Percentiles rank a stretch among this genome's conserved stretches.
phyloP scores from a whole-genome alignment of 805 yeast species.

The Yarrowia sp. region DNA sequence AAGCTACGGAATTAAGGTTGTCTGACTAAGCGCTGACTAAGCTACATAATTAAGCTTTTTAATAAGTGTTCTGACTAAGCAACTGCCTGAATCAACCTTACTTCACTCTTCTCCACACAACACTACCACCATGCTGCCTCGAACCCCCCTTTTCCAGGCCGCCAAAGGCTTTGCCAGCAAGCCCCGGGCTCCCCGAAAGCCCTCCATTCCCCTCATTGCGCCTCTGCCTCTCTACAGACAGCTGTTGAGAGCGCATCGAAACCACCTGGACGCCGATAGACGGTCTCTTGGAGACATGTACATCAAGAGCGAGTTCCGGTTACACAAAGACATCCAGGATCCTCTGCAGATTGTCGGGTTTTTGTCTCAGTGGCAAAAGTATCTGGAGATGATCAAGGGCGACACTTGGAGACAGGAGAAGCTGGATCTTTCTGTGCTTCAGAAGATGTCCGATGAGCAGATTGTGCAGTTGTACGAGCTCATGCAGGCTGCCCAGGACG shows the following conservation, averaged over 20 bases:
- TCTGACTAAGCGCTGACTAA: too few species aligned
- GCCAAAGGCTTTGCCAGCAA: constrained; percentile 22
- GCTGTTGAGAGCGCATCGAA: constrained; percentile 81
- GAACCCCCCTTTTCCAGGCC: constrained; percentile 4
- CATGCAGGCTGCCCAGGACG: constrained; percentile 54
- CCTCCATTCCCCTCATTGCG: constrained; percentile 60
- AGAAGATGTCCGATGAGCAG: constrained; percentile 90
- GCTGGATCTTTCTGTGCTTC: constrained; percentile 69
- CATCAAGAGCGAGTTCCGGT: constrained; percentile 86
- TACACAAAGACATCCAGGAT: constrained; percentile 81
- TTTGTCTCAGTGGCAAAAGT: constrained; percentile 85
- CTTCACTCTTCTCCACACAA: neutral
- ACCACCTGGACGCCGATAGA: constrained; percentile 66
- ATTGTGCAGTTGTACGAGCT: constrained; percentile 64
- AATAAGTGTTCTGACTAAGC: too few species aligned
- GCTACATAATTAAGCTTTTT: too few species aligned
- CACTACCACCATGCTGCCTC: constrained; percentile 2
- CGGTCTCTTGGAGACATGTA: constrained; percentile 87
- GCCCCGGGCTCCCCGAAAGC: constrained; percentile 23
- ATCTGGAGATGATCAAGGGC: constrained; percentile 51
- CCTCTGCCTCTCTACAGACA: constrained; percentile 80
- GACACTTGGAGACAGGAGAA: constrained; percentile 70
- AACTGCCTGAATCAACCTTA: too few species aligned
- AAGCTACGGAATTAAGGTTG: too few species aligned
- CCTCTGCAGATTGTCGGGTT: constrained; percentile 95